Base-by-base conservation (phyloP, 768 basidiomycete species). In the Naematelia aurantialba region DNA sequence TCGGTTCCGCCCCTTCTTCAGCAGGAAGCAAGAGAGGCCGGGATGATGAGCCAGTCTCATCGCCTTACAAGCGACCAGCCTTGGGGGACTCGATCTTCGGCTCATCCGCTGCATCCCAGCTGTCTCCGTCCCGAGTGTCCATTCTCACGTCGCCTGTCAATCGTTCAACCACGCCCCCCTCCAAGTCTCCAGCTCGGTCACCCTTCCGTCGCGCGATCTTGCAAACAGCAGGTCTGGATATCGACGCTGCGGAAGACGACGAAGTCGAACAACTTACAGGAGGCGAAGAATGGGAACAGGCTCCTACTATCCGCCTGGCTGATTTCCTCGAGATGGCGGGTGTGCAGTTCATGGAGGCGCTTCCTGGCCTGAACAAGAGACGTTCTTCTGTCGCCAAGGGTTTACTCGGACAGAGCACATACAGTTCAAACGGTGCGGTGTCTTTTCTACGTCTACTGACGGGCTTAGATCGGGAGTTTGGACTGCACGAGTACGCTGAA, bases 271-370 rank as follows among this genome's bases (percentile, higher is more conserved):
- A 53, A 21, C 45, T 45, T 14, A 12, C 27, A 12, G 10, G 27
- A 56, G 39, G 29, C 14, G 60, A 51, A n/a, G 65, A 67, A 12
- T 61, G 55, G 45, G 69, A 66, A 27, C 53, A 57, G 26, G 58
- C 63, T 1, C 66, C 58, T 1, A 59, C 66, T 5, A 73, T 78
- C 45, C 59, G 74, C 2, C 58, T 78, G 4, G 58, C 57, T 17
- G 59, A 65, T 12, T 78, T 78, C 69, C 60, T 78, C 39, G 75
- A 76, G 45, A 77, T 78, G 76, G 67, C 75, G 1, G 74, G 73
- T 10, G 69, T 78, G 2, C 65, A 70, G 21, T 78, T 77, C 58
- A 74, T 75, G 65, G 75, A 75, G 56, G 66, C 58, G 21, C 64
- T 77, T 46, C 70, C 65, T 13, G 68, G 65, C 10, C 59, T 66